Base-by-base conservation (phyloP, 805 yeast species). In the Metschnikowia kofuensis region DNA sequence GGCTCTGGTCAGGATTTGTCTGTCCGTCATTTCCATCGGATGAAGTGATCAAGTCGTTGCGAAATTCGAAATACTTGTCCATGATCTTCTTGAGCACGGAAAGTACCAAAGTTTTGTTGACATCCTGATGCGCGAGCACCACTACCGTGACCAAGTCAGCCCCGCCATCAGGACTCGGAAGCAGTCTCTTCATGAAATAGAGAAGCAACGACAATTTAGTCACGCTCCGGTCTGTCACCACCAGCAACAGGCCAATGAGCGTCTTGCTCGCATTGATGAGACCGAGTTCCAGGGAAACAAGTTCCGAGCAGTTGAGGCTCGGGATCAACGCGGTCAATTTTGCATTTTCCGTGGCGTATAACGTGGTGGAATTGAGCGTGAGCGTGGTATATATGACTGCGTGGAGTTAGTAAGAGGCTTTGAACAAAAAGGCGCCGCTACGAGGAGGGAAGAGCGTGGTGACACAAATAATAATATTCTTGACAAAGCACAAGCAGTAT, bases 351-450 rank as follows among this genome's bases (percentile, higher is more conserved):
- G 79, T 73, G 11, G 85, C 77, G 61, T 78, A 83, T 12, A 82
- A 66, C 0, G 86, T 80, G 6, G 85, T 78, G 14, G 86, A 81
- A 58, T 83, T 82, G 46, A 68, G 63, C 4, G 82, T 75, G 36
- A 78, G 65, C 2, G 82, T 74, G 16, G 79, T 74, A 54, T 71
- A 74, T 15, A 78, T 67, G 52, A 78, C 79, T 74, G 27, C n/a
- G 35, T 8, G 44, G 14, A 10, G 35, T 31, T 40, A 36, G 40
- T 40, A 16, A 5, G 9, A 29, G 27, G 9, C 13, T 15, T n/a
- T n/a, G n/a, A n/a, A n/a, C n/a, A n/a, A n/a, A n/a, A n/a, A n/a
- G n/a, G n/a, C n/a, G n/a, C n/a, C n/a, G n/a, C n/a, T n/a, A n/a
- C n/a, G n/a, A n/a, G n/a, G n/a, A n/a, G 28, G 39, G 9, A 9